phyloP scores from a whole-genome alignment of 1,284 basidiomycete genomes.

The Tylopilus orsonianus region DNA sequence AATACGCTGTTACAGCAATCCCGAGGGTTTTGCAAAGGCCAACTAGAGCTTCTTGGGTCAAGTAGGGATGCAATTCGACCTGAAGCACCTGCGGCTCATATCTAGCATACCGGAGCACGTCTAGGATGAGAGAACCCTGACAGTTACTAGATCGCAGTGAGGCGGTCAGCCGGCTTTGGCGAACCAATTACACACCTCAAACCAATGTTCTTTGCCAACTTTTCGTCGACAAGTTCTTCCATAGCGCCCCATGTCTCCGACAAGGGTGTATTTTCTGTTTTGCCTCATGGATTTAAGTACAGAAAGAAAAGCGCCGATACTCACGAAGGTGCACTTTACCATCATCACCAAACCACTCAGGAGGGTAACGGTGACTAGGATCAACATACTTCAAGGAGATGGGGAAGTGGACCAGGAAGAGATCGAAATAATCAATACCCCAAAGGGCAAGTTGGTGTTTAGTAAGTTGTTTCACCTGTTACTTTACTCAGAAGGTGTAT shows the following conservation, averaged over 20 bases:
- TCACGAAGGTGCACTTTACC: constrained; percentile 57
- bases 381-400: constrained; percentile 76
- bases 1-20: constrained; percentile 77
- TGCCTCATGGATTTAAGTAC: constrained; percentile 2
- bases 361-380: constrained; percentile 71
- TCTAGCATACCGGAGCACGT: constrained; percentile 70
- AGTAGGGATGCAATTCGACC: constrained; percentile 77
- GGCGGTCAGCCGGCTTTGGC: background rate
- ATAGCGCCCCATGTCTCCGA: constrained; percentile 76
- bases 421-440: constrained; percentile 80
- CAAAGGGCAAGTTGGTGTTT: constrained; percentile 70
- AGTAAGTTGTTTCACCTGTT: constrained; percentile 50
- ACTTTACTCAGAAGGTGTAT: constrained; percentile 1
- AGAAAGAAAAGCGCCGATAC: constrained; percentile 20
- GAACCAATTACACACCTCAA: constrained; percentile 34
- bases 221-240: constrained; percentile 72
- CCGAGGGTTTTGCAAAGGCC: constrained; percentile 57
- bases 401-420: constrained; percentile 81
- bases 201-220: constrained; percentile 74
- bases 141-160: constrained; percentile 50
- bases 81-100: constrained; percentile 73
- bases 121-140: constrained; percentile 61
- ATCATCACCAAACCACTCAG: constrained; percentile 74
- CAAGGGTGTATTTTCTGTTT: constrained; percentile 61
- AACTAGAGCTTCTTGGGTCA: constrained; percentile 67